Percentiles rank a stretch among this genome's conserved stretches.
Conservation (phyloP, 1,284 basidiomycete species). For the Pisolithus thermaeus region DNA sequence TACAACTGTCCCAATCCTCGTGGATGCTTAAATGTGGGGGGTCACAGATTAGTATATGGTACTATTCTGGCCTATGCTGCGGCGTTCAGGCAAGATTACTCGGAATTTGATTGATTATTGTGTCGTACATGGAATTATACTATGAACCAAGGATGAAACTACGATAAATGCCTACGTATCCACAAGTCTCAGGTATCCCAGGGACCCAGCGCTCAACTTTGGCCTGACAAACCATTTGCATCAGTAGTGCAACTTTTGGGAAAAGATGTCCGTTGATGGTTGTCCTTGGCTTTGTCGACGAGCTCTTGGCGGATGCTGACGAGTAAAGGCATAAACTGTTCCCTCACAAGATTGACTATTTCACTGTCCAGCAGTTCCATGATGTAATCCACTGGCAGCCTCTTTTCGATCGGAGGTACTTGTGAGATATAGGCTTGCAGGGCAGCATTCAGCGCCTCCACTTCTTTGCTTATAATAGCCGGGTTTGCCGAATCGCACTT, state of each 20-base stretch:
- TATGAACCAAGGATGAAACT: background rate
- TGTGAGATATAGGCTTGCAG: constrained; percentile 33
- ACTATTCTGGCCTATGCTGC: constrained; percentile 88
- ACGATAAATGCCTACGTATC: constrained; percentile 3
- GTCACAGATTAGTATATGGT: constrained; percentile 78
- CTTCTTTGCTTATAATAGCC: constrained; percentile 21
- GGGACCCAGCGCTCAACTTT: constrained; percentile 15
- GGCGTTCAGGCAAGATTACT: constrained; percentile 72
- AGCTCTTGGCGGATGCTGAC: constrained; percentile 32
- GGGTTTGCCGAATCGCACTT: constrained; percentile 12
- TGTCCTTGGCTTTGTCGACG: constrained; percentile 32
- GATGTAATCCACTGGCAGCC: constrained; percentile 38
- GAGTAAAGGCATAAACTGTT: constrained; percentile 35
- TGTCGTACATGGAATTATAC: background rate
- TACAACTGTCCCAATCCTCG: constrained; percentile 1
- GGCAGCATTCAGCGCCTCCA: constrained; percentile 37
- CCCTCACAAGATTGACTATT: constrained; percentile 33
- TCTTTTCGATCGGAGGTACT: constrained; percentile 20
- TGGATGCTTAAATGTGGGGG: background rate
- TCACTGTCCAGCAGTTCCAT: constrained; percentile 35
- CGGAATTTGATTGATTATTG: constrained; percentile 56
- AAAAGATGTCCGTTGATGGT: constrained; percentile 37
- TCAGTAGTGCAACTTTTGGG: constrained; percentile 29
- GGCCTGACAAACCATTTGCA: constrained; percentile 26
- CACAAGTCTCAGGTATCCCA: background rate